Evolutionary conservation across 805 yeast species (phyloP), one percentile per base, ranked within the genome.

Genomic region (Scheffersomyces amazonensis): DNA sequence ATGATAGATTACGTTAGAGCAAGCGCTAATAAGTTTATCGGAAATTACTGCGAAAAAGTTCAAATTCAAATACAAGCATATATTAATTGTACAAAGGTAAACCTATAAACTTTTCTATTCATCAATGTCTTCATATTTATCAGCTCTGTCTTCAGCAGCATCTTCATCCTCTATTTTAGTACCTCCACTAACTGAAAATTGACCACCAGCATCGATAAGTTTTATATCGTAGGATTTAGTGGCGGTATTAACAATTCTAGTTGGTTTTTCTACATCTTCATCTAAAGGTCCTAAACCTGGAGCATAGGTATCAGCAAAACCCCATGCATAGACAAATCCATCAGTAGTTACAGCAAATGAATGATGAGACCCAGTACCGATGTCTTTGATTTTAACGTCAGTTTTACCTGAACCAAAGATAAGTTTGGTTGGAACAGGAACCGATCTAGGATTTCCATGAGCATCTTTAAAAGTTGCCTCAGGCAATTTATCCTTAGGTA

Each of bases 221-320:
- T 69, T 56, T 49, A 93, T 87, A 46, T 83, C 77, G 39, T 86
- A 83, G 39, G 77, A 78, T 52, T 80, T 84, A 1, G 97, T 89
- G 2, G 99, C 99, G 3, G 98, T 93, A 60, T 95, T 93, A 49
- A 81, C 80, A 52, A 93, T 87, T 60, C 91, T 78, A 0, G 96
- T 86, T 31, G 99, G 99, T 16, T 69, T 69, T 37, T 81, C 95
- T 38, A 88, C 84, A 58, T 93, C 98, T 33, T 78, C 87, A 33
- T 87, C 96, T 25, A 86, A 81, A 15, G 89, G 90, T 6, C 99
- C 99, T 42, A 89, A 80, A 10, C 99, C 99, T 22, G 91, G 82
- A 15, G 96, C 99, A 62, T 88, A 93, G 1, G 96, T 90, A 49
- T 91, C 98, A 32, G 95, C 97, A 58, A 90, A 93, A 1, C 99